These are phyloP conservation scores for Hortaea werneckii DNA, from an alignment of 2,329 filamentous ascomycete species.

Conservation along the genomic window DNA sequence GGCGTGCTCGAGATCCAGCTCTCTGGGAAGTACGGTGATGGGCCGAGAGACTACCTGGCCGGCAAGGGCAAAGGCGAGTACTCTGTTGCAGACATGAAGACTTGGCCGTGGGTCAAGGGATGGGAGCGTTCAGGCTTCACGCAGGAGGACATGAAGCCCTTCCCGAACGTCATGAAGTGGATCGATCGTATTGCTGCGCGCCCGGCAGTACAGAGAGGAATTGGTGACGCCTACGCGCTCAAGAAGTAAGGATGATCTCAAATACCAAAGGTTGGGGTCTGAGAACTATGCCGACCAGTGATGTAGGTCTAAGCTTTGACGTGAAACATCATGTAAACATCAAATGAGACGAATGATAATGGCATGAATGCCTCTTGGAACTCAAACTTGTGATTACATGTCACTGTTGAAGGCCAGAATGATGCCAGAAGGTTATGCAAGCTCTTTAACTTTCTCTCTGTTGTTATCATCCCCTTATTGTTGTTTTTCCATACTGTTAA, in stretches of 20 bases:
- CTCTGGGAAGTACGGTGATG: slow-evolving; percentile 41
- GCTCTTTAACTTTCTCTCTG: too few relatives aligned
- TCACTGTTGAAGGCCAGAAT: too few relatives aligned
- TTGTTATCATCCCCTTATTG: too few relatives aligned
- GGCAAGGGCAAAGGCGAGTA: slow-evolving; percentile 47
- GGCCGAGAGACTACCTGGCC: slow-evolving; percentile 42
- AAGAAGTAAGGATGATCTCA: slow-evolving; percentile 15
- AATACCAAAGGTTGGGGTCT: too few relatives aligned
- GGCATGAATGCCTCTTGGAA: too few relatives aligned
- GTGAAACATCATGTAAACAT: too few relatives aligned
- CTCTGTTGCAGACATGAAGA: slow-evolving; percentile 43
- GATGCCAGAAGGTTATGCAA: too few relatives aligned
- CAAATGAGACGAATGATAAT: too few relatives aligned
- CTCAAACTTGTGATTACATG: too few relatives aligned
- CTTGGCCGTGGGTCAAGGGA: slow-evolving; percentile 41
- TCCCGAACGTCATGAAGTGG: slow-evolving; percentile 45
- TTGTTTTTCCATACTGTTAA: too few relatives aligned
- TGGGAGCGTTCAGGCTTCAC: slow-evolving; percentile 36
- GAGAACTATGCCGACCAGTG: too few relatives aligned
- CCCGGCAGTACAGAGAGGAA: slow-evolving; percentile 39
- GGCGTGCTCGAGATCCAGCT: slow-evolving; percentile 48
- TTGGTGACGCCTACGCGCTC: slow-evolving; percentile 25
- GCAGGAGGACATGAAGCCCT: slow-evolving; percentile 39
- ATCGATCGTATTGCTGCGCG: slow-evolving; percentile 41
- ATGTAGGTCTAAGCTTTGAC: too few relatives aligned